Percentiles rank a stretch among this genome's conserved stretches.
Conservation (phyloP, 345 rosid species). For the Lenwebbia sp. region DNA sequence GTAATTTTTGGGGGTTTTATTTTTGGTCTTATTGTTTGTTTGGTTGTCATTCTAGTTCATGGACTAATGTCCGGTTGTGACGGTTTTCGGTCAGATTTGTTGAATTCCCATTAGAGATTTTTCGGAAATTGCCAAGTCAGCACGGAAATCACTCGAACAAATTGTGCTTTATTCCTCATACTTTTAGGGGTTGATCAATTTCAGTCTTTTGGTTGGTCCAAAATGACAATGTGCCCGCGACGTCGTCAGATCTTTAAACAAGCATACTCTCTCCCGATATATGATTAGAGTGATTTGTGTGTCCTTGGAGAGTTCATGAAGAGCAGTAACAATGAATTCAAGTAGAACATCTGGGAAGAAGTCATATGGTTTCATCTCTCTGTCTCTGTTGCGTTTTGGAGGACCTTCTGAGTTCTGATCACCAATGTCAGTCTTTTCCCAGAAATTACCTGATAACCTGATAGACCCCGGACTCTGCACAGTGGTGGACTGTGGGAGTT, state of each 20-base stretch:
- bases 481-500: not conserved
- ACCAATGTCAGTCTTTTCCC: too few relatives aligned
- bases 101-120: not conserved
- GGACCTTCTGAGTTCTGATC: too few relatives aligned
- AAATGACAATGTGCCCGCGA: not conserved
- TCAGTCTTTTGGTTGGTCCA: not conserved
- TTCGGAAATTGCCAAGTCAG: not conserved
- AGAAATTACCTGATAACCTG: not conserved
- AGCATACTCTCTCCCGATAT: not conserved
- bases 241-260: too few relatives aligned
- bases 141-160: not conserved
- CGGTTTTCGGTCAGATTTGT: not conserved
- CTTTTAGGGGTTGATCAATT: not conserved
- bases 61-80: not conserved
- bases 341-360: not conserved
- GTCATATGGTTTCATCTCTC: not conserved
- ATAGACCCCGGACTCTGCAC: not conserved
- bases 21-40: not conserved
- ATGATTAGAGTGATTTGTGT: not conserved
- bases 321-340: not conserved
- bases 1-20: not conserved
- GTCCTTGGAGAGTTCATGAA: not conserved
- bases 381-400: not conserved
- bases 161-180: not conserved
- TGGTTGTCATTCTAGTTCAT: not conserved